Evolutionary conservation across 2,329 filamentous ascomycete genomes (phyloP).

Genomic region (Alternaria gaisen): DNA sequence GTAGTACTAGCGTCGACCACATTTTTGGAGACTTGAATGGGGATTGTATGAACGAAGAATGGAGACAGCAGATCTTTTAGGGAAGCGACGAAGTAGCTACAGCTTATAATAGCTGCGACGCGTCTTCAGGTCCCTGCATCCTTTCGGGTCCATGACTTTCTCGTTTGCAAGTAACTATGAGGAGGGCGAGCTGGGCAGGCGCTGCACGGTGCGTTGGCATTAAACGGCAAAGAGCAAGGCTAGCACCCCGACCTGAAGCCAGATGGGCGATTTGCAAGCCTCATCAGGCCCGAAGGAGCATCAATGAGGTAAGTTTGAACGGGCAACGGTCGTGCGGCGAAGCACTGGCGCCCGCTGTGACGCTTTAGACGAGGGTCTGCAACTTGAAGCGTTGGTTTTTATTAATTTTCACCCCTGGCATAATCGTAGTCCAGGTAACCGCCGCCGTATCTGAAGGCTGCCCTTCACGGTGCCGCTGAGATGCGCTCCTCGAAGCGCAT

Average conservation of each 20-base stretch:
- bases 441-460: constrained; percentile 15
- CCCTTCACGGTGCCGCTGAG: neutral
- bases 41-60: neutral
- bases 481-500: neutral
- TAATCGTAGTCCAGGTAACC: constrained; percentile 38
- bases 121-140: constrained; percentile 11
- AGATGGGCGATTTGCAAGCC: constrained; percentile 29
- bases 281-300: constrained; percentile 32
- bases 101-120: constrained; percentile 35
- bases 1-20: constrained; percentile 37
- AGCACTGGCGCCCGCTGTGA: constrained; percentile 41
- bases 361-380: constrained; percentile 31
- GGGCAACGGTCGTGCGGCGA: constrained; percentile 35
- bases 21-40: constrained; percentile 24
- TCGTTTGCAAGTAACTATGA: constrained; percentile 11
- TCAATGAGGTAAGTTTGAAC: constrained; percentile 29
- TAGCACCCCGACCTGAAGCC: constrained; percentile 39
- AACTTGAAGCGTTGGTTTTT: constrained; percentile 23
- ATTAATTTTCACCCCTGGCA: constrained; percentile 21
- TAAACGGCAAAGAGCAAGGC: constrained; percentile 28
- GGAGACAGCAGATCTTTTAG: constrained; percentile 10
- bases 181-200: constrained; percentile 28
- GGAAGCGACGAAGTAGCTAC: constrained; percentile 31
- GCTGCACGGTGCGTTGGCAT: constrained; percentile 51
- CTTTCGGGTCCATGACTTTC: constrained; percentile 12